A percentile compares a stretch with the other conserved stretches of the same genome.
These are phyloP conservation scores for Penicillium paxilli DNA, from an alignment of 495 filamentous ascomycete species.

Conservation along the genomic window DNA sequence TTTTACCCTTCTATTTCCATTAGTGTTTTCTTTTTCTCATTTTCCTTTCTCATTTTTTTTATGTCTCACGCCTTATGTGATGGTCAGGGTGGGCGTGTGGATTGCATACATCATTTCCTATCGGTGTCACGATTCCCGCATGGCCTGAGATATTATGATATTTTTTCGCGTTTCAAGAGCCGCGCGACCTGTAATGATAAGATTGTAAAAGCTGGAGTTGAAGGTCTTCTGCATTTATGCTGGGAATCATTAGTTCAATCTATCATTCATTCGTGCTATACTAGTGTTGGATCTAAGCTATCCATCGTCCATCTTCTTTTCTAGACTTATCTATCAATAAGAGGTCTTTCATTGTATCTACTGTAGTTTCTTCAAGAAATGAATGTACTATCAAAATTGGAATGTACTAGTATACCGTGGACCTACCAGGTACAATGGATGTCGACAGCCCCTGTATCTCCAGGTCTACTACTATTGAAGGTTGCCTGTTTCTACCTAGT, in stretches of 20 bases:
- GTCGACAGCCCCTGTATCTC: too few relatives aligned
- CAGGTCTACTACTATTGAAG: too few relatives aligned
- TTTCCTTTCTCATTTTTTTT: conserved; percentile 25
- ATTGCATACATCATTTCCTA: conserved; percentile 33
- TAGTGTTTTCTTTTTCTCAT: too few relatives aligned
- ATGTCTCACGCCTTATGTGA: conserved; percentile 23
- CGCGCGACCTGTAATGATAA: conserved; percentile 39
- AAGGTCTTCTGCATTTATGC: conserved; percentile 24
- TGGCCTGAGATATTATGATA: conserved; percentile 37
- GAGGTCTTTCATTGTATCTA: not conserved
- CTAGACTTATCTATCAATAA: too few relatives aligned
- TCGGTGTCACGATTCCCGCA: conserved; percentile 30
- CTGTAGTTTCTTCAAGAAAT: too few relatives aligned
- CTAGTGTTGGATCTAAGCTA: not conserved
- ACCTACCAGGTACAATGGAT: too few relatives aligned
- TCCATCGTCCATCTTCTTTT: not conserved
- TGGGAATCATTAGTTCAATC: conserved; percentile 22
- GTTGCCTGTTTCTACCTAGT: too few relatives aligned
- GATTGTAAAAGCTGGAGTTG: conserved; percentile 41
- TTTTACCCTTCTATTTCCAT: conserved; percentile 15
- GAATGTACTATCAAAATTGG: too few relatives aligned
- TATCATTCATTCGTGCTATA: conserved; percentile 10
- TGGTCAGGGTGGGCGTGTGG: conserved; percentile 26
- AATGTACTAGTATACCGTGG: too few relatives aligned
- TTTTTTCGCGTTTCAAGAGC: conserved; percentile 23